These are phyloP conservation scores for Chlamydomonas schloesseri DNA, from an alignment of 139 green algal species.

Conservation along the genomic window DNA sequence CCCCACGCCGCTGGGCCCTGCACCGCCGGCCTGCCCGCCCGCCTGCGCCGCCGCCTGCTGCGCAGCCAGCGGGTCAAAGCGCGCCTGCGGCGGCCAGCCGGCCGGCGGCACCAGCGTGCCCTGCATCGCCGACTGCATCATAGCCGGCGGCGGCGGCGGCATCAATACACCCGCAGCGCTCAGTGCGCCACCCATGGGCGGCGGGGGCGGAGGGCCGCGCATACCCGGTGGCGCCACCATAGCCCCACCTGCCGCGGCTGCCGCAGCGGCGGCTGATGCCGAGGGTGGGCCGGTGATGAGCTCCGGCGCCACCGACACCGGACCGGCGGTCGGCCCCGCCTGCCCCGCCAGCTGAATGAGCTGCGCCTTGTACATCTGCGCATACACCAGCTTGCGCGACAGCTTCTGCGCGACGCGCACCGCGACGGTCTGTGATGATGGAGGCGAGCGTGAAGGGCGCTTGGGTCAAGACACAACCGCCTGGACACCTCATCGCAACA, in stretches of 20 bases:
- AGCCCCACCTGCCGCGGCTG: no score
- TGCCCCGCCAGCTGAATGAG: conserved; percentile 35
- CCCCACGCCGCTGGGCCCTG: neutral
- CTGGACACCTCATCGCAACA: no score
- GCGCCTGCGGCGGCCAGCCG: neutral
- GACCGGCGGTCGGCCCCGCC: neutral
- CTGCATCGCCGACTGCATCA: conserved; percentile 4
- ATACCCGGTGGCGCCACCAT: neutral
- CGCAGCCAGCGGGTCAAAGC: neutral
- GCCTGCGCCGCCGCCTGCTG: neutral
- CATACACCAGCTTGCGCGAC: conserved; percentile 60
- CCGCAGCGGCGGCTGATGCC: neutral
- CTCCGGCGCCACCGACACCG: neutral
- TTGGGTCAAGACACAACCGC: no score
- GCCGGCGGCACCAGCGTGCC: neutral
- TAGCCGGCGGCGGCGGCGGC: neutral
- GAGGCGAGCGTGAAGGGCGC: no score
- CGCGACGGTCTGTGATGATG: conserved; percentile 76
- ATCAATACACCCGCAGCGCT: conserved; percentile 4
- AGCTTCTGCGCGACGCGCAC: conserved; percentile 85
- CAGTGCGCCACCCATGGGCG: neutral
- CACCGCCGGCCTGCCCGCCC: neutral
- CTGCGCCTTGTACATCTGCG: conserved; percentile 46
- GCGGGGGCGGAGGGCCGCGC: neutral
- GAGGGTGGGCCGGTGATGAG: neutral